Percentiles rank a stretch among this genome's conserved stretches.
These are phyloP conservation scores for Tetrahymena malaccensis DNA, from an alignment of 73 alveolate species.

Conservation along the genomic window DNA sequence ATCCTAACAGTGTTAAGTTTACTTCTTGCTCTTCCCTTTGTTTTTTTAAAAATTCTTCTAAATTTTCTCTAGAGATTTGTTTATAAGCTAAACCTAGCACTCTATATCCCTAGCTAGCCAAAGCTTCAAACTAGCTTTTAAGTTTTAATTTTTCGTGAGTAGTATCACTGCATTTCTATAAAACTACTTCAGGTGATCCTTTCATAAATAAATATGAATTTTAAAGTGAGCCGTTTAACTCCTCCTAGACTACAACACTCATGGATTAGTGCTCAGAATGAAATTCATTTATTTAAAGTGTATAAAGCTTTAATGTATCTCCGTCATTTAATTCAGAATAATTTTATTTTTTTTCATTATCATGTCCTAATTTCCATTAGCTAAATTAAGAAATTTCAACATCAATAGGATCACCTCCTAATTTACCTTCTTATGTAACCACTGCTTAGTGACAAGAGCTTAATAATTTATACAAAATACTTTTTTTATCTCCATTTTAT, in stretches of 20 bases:
- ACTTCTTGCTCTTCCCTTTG: conserved; percentile 49
- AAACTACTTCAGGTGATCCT: conserved; percentile 66
- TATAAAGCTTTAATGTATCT: neutral
- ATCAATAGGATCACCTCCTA: conserved; percentile 44
- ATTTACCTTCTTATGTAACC: neutral
- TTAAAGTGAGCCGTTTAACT: neutral
- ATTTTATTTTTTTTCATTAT: neutral
- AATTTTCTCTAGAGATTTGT: conserved; percentile 38
- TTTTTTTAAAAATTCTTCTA: conserved; percentile 33
- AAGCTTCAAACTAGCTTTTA: conserved; percentile 48
- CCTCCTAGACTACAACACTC: conserved; percentile 34
- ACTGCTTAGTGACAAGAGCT: conserved; percentile 25
- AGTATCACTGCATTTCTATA: conserved; percentile 51
- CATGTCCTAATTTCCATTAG: neutral
- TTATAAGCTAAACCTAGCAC: conserved; percentile 62
- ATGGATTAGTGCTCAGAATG: conserved; percentile 25
- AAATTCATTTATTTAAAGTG: conserved; percentile 14
- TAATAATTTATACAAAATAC: conserved; percentile 10
- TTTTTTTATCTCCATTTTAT: neutral
- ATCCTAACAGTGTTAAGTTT: conserved; percentile 46
- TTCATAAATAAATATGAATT: conserved; percentile 37
- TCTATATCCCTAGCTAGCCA: conserved; percentile 60
- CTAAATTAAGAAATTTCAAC: conserved; percentile 19
- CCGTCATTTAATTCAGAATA: neutral
- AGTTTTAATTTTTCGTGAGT: conserved; percentile 1